phyloP scores from a whole-genome alignment of 306 rosid genomes.

The Lotus japonicus region DNA sequence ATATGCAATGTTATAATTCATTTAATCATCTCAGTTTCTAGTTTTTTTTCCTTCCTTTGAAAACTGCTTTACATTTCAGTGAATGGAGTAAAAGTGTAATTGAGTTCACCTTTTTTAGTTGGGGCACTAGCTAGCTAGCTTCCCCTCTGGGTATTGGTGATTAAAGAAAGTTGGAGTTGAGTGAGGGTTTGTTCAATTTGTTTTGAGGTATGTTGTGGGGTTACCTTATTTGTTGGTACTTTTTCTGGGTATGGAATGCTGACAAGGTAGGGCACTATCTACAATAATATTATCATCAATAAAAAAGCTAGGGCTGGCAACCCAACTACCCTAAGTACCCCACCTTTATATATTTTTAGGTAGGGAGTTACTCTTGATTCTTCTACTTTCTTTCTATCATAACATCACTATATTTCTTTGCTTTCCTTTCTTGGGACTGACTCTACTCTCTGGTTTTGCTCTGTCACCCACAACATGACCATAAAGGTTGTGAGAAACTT shows the following conservation, averaged over 20 bases:
- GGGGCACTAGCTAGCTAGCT: constrained; percentile 20
- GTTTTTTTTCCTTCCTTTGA: background rate
- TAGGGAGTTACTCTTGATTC: constrained; percentile 18
- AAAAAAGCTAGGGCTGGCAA: constrained; percentile 24
- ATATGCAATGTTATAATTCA: background rate
- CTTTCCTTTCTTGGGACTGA: constrained; percentile 4
- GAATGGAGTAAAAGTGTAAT: background rate
- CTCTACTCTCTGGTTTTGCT: constrained; percentile 3
- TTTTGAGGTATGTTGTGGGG: constrained; percentile 45
- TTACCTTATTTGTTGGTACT: constrained; percentile 20
- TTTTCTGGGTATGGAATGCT: constrained; percentile 50
- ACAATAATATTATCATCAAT: constrained; percentile 16
- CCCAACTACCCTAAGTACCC: constrained; percentile 22
- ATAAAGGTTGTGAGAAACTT: constrained; percentile 13
- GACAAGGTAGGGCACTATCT: constrained; percentile 55
- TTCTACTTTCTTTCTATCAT: background rate
- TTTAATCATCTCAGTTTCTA: background rate
- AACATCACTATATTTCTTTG: background rate
- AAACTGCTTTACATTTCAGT: background rate
- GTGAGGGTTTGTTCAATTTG: constrained; percentile 20
- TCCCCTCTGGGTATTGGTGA: background rate
- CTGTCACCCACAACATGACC: constrained; percentile 26
- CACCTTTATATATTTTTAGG: constrained; percentile 14
- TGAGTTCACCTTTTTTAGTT: background rate
- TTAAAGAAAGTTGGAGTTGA: constrained; percentile 22